phyloP scores from a whole-genome alignment of 768 basidiomycete species.

The Roridomyces roridus region DNA sequence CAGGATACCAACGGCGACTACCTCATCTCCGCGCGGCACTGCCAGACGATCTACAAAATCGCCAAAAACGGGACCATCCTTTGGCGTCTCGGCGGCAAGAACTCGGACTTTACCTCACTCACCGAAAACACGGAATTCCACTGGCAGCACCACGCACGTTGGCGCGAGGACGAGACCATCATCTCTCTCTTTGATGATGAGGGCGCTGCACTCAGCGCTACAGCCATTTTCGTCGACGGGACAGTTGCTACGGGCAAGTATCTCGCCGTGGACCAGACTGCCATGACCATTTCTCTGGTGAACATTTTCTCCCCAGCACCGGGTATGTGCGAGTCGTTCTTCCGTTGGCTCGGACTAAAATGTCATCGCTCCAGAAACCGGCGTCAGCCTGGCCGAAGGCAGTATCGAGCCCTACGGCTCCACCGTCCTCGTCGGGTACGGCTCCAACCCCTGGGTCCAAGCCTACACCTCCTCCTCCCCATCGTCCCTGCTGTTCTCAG shows the following conservation, averaged over 20 bases:
- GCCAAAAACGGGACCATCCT: conserved; percentile 19
- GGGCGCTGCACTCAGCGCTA: conserved; percentile 1
- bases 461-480: background rate
- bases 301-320: background rate
- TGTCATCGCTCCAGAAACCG: background rate
- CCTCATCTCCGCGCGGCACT: conserved; percentile 22
- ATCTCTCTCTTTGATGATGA: conserved; percentile 13
- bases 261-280: background rate
- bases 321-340: background rate
- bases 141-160: conserved; percentile 27
- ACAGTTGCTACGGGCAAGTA: background rate
- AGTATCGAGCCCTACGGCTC: background rate
- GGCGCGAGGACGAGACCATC: conserved; percentile 9
- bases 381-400: conserved; percentile 3
- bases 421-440: conserved; percentile 6
- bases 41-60: conserved; percentile 20
- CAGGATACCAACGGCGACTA: conserved; percentile 22
- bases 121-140: conserved; percentile 17
- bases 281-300: background rate
- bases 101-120: conserved; percentile 8
- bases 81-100: conserved; percentile 25
- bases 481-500: conserved; percentile 10
- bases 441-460: conserved; percentile 1
- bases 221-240: background rate
- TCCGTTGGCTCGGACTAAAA: background rate